Evolutionary conservation across 2,329 filamentous ascomycete genomes (phyloP).

Genomic region (Chaetothyriales sp.): DNA sequence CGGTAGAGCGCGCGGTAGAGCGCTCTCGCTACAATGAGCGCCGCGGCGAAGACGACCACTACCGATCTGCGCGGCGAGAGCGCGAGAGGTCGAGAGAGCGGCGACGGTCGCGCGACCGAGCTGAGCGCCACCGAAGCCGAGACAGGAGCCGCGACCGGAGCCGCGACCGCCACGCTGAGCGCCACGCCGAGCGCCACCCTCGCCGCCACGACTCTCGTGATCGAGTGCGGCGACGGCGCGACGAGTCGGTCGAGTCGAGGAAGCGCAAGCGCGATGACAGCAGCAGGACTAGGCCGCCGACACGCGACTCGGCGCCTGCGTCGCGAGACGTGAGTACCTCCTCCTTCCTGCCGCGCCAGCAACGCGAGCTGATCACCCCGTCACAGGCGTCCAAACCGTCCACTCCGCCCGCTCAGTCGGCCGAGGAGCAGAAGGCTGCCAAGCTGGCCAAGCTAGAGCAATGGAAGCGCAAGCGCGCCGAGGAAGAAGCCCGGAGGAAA

Average conservation of each 20-base stretch:
- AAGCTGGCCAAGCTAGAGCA: constrained; percentile 69
- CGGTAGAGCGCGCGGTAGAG: constrained; percentile 41
- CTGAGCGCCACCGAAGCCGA: constrained; percentile 47
- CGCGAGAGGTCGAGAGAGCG: constrained; percentile 53
- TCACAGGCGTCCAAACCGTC: constrained; percentile 42
- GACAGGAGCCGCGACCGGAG: constrained; percentile 51
- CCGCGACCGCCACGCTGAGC: constrained; percentile 49
- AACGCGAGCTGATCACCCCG: constrained; percentile 13
- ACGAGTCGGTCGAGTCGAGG: constrained; percentile 58
- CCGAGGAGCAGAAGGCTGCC: constrained; percentile 67
- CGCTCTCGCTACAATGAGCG: constrained; percentile 37
- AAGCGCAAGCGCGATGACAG: constrained; percentile 54
- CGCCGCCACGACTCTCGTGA: constrained; percentile 63
- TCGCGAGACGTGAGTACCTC: constrained; percentile 45
- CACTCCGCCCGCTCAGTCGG: constrained; percentile 37
- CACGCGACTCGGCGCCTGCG: constrained; percentile 37
- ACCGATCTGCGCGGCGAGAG: constrained; percentile 34
- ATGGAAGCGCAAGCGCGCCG: constrained; percentile 79
- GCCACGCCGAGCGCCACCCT: constrained; percentile 55
- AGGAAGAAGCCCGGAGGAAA: constrained; percentile 59
- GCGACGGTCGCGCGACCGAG: constrained; percentile 44
- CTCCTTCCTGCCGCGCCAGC: constrained; percentile 4
- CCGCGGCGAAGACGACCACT: constrained; percentile 52
- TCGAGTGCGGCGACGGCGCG: constrained; percentile 48
- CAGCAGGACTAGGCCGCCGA: constrained; percentile 42